A percentile compares a stretch with the other conserved stretches of the same genome.
phyloP scores from a whole-genome alignment of 2,329 filamentous ascomycete genomes.

The Blastomyces emzantsi region DNA sequence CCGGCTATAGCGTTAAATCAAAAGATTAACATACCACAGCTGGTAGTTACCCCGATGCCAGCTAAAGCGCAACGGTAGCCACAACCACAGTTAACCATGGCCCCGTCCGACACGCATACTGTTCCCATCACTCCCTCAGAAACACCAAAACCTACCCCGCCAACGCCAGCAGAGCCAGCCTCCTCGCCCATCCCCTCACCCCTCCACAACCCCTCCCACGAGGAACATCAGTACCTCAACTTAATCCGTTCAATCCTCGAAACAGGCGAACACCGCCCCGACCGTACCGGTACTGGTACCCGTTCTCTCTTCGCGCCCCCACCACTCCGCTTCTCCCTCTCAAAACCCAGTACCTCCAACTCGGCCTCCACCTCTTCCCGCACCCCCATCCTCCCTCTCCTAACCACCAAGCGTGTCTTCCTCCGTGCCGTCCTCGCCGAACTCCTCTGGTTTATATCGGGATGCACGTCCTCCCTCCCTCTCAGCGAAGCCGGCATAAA shows the following conservation, averaged over 20 bases:
- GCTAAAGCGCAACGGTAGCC: neutral
- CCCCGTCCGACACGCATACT: neutral
- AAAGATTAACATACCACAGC: neutral
- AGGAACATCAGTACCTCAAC: slow-evolving; percentile 90
- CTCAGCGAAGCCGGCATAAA: slow-evolving; percentile 75
- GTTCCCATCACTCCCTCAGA: neutral
- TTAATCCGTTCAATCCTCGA: slow-evolving; percentile 77
- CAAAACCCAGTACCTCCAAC: slow-evolving; percentile 42
- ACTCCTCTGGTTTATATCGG: slow-evolving; percentile 90
- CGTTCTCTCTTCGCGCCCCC: slow-evolving; percentile 78
- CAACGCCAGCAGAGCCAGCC: slow-evolving; percentile 10
- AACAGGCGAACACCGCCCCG: slow-evolving; percentile 77
- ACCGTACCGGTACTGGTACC: slow-evolving; percentile 90
- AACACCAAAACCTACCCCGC: slow-evolving; percentile 15
- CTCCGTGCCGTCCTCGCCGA: slow-evolving; percentile 81
- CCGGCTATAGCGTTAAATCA: neutral
- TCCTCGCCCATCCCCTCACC: slow-evolving; percentile 14
- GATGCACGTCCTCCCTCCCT: slow-evolving; percentile 67
- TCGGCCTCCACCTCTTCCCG: slow-evolving; percentile 32
- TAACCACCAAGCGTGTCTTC: slow-evolving; percentile 97
- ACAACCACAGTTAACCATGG: neutral
- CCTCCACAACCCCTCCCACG: slow-evolving; percentile 45
- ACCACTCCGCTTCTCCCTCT: slow-evolving; percentile 79
- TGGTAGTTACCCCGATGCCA: neutral
- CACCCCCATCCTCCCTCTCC: slow-evolving; percentile 69